These are phyloP conservation scores for Hypoxylon sp. DNA, from an alignment of 2,329 filamentous ascomycete species.

Conservation along the genomic window DNA sequence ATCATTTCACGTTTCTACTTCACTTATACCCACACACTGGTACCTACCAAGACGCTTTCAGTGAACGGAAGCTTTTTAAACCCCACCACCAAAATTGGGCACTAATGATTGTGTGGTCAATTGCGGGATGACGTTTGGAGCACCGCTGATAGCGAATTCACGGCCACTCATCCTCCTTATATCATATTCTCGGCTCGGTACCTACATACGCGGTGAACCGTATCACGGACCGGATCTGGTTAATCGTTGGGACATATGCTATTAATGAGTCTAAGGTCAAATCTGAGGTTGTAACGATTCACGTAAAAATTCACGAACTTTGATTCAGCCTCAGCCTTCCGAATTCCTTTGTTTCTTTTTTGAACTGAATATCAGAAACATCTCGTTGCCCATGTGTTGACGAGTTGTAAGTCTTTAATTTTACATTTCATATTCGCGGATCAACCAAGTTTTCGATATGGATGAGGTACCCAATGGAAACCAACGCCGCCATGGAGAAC, in stretches of 20 bases:
- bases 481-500: slow-evolving; percentile 48
- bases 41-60: slow-evolving; percentile 1
- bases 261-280: slow-evolving; percentile 9
- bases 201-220: slow-evolving; percentile 8
- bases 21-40: neutral
- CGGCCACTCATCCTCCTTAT: slow-evolving; percentile 1
- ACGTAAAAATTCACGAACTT: neutral
- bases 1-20: slow-evolving; percentile 4
- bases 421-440: slow-evolving; percentile 14
- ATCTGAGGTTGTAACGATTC: slow-evolving; percentile 2
- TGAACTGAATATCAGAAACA: neutral
- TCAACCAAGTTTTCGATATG: slow-evolving; percentile 44
- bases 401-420: slow-evolving; percentile 3
- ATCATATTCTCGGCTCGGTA: slow-evolving; percentile 10
- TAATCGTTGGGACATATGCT: slow-evolving; percentile 6
- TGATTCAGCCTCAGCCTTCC: slow-evolving; percentile 4
- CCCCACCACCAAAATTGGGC: slow-evolving; percentile 37
- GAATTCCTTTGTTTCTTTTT: neutral
- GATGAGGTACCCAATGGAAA: slow-evolving; percentile 42
- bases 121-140: slow-evolving; percentile 35
- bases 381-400: slow-evolving; percentile 11
- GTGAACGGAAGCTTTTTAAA: slow-evolving; percentile 7
- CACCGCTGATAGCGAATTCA: slow-evolving; percentile 26
- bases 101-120: slow-evolving; percentile 10
- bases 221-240: slow-evolving; percentile 3